Evolutionary conservation across 306 rosid species (phyloP).

Genomic region (Cicer arietinum): DNA sequence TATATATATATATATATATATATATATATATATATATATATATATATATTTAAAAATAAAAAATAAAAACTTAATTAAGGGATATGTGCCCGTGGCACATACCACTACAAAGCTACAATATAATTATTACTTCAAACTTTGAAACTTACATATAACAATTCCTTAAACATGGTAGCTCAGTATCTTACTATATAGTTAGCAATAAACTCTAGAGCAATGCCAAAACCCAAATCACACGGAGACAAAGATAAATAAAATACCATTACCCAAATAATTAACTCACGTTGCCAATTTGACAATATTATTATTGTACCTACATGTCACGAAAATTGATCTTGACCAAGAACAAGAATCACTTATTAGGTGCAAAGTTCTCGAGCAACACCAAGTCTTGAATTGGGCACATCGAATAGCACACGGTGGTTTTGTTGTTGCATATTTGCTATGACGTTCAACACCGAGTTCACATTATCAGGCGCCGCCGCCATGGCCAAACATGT

Average conservation of each 20-base stretch:
- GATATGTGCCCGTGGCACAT: constrained; percentile 41
- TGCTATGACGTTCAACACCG: constrained; percentile 89
- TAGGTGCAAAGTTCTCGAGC: constrained; percentile 83
- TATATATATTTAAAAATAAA: neutral
- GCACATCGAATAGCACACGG: constrained; percentile 77
- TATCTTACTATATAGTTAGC: constrained; percentile 42
- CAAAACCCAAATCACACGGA: constrained; percentile 40
- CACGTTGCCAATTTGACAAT: constrained; percentile 21
- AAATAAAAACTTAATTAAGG: neutral
- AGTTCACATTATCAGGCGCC: constrained; percentile 84
- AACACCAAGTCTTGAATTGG: constrained; percentile 85
- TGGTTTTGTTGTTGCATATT: constrained; percentile 97
- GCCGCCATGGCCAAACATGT: constrained; percentile 87
- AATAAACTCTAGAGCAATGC: constrained; percentile 34
- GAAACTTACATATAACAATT: constrained; percentile 12
- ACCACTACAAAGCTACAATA: constrained; percentile 36
- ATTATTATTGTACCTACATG: constrained; percentile 28
- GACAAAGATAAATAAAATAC: constrained; percentile 15
- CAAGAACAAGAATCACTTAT: neutral
- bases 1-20: neutral
- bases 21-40: neutral
- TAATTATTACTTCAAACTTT: constrained; percentile 10
- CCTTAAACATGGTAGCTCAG: constrained; percentile 34
- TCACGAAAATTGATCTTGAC: constrained; percentile 32
- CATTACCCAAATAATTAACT: constrained; percentile 28